Evolutionary conservation across 2,329 filamentous ascomycete genomes (phyloP).

Genomic region (Talaromyces sp.): DNA sequence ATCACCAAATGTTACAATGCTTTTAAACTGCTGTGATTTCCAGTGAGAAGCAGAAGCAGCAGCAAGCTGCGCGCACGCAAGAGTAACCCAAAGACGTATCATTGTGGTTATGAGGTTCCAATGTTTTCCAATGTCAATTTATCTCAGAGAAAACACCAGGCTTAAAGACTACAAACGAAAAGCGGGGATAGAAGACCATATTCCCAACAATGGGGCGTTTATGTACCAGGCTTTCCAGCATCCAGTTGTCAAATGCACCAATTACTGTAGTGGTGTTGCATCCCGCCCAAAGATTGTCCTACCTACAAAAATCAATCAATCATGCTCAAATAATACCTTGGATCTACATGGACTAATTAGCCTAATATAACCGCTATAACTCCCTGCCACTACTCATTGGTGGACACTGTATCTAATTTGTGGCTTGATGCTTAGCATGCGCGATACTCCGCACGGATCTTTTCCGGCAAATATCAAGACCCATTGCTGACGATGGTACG

Average conservation of each 20-base stretch:
- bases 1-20: constrained; percentile 67
- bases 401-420: background rate
- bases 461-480: background rate
- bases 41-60: constrained; percentile 12
- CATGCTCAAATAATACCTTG: too few relatives aligned
- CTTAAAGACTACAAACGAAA: background rate
- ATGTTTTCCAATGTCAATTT: background rate
- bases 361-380: background rate
- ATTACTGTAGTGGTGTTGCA: background rate
- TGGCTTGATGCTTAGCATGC: background rate
- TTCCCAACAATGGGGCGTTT: background rate
- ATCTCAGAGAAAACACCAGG: background rate
- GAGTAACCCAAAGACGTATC: background rate
- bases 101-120: background rate
- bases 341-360: background rate
- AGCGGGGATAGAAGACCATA: background rate
- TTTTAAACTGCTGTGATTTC: constrained; percentile 50
- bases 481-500: too few relatives aligned
- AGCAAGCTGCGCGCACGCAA: background rate
- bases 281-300: background rate
- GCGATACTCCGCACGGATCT: background rate
- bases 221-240: background rate
- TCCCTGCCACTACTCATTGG: background rate
- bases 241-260: background rate
- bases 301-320: too few relatives aligned